A percentile compares a stretch with the other conserved stretches of the same genome.
phyloP scores from a whole-genome alignment of 106 monocot species.

The Gastrodia elata region DNA sequence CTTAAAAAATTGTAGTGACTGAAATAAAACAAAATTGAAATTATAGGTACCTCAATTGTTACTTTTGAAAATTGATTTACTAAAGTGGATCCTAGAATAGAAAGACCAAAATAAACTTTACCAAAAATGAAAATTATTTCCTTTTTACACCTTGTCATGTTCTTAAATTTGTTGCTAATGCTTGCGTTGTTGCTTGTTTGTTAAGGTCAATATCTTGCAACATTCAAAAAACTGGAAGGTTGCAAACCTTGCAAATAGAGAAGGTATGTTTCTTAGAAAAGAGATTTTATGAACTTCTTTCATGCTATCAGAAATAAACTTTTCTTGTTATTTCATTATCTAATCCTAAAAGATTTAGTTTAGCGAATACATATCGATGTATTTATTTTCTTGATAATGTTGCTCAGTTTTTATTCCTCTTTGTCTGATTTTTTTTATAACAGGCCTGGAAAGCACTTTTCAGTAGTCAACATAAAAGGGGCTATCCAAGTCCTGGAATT shows the following conservation, averaged over 20 bases:
- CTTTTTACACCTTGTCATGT: background rate
- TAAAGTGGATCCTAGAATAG: no score
- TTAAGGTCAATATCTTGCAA: constrained; percentile 38
- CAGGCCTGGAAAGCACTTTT: constrained; percentile 82
- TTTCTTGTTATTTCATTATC: background rate
- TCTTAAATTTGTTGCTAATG: background rate
- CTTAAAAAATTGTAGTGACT: no score
- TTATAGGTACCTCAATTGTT: no score
- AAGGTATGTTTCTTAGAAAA: constrained; percentile 39
- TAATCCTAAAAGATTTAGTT: background rate
- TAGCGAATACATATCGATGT: background rate
- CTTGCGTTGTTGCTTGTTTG: constrained; percentile 1
- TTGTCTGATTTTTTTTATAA: constrained; percentile 11
- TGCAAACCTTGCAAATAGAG: constrained; percentile 39
- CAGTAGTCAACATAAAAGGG: constrained; percentile 24
- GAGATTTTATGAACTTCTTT: background rate
- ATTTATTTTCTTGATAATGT: background rate
- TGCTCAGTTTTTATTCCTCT: background rate
- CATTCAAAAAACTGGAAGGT: constrained; percentile 32
- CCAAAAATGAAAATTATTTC: background rate
- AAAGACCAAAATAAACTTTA: no score
- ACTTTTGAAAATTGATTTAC: no score
- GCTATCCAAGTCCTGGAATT: constrained; percentile 67
- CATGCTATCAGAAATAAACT: background rate
- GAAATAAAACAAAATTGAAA: no score